Evolutionary conservation across 2,329 filamentous ascomycete species (phyloP), one percentile per base, ranked within the genome.

Genomic region (Ophiosphaerella korrae): DNA sequence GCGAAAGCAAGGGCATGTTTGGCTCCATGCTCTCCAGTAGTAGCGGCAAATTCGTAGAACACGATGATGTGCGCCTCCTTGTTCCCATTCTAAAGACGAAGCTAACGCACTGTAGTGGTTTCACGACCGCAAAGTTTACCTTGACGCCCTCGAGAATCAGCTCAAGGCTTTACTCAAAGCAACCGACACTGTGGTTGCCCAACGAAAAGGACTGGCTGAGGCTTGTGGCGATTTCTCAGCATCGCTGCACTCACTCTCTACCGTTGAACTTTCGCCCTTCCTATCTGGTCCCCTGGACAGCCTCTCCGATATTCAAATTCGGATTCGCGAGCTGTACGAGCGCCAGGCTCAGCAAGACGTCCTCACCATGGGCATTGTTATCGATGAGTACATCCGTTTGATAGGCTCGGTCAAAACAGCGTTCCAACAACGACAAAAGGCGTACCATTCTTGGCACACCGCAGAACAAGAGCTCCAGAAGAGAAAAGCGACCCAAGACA

Each of bases 291-390:
- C 94, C 1, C 81, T 99, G 6, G 93, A 96, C 63, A 90, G 91
- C 16, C 83, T 99, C 8, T 96, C 93, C 2, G 92, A 97, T 63
- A 82, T 99, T 2, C 94, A 99, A 74, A 82, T 96, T 53, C 92
- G 93, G 33, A 96, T 99, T 61, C 87, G 89, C 52, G 94, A 99
- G 67, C 85, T 99, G 1, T 97, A 99, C 71, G 92, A 97, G 64
- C 89, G 94, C 18, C 94, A 99, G 75, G 94, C 94, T 9, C 92
- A 97, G 76, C 94, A 99, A 73, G 94, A 99, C 70, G 88, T 97
- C 29, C 82, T 99, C 44, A 99, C 94, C 0, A 86, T 99, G 58
- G 94, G 94, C 33, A 97, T 97, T 68, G 96, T 96, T 37, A 92
- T 99, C 57, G 94, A 99, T 60, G 94, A 99, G 76, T 99, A 99